Evolutionary conservation across 441 rosid species (phyloP).

Genomic region (Pelargonium fulgidum): DNA sequence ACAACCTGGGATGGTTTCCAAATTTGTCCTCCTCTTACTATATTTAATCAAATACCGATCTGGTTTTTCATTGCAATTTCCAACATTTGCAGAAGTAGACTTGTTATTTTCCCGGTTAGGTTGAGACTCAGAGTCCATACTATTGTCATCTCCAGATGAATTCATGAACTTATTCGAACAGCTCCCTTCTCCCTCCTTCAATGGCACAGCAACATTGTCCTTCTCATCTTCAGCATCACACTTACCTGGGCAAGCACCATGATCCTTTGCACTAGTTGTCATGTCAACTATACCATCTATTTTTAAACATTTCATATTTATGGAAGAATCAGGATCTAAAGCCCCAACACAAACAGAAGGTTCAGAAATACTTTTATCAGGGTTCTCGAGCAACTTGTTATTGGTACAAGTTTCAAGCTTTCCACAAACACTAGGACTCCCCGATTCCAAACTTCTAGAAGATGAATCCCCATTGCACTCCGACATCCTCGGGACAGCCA

Average conservation of each 20-base stretch:
- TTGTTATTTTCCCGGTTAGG: constrained; percentile 19
- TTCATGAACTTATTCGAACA: constrained; percentile 26
- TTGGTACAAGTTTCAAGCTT: constrained; percentile 6
- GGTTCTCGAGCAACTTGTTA: constrained; percentile 7
- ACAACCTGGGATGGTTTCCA: constrained; percentile 11
- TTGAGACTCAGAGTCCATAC: constrained; percentile 22
- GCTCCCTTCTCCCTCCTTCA: constrained; percentile 31
- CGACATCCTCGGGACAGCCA: constrained; percentile 10
- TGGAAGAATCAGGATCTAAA: constrained; percentile 12
- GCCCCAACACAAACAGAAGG: constrained; percentile 1
- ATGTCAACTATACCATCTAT: constrained; percentile 9
- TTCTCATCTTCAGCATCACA: constrained; percentile 15
- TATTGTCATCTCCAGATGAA: constrained; percentile 21
- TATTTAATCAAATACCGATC: constrained; percentile 37
- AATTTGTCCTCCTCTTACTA: constrained; percentile 28
- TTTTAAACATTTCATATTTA: constrained; percentile 15
- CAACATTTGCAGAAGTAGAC: constrained; percentile 14
- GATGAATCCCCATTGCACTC: constrained; percentile 4
- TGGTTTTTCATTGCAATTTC: constrained; percentile 15
- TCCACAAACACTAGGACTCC: constrained; percentile 10
- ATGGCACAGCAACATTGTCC: neutral
- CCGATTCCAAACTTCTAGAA: constrained; percentile 6
- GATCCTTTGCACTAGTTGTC: constrained; percentile 5
- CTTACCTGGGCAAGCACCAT: constrained; percentile 1
- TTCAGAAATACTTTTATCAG: constrained; percentile 5